Evolutionary conservation across 2,329 filamentous ascomycete species (phyloP).

Genomic region (Rachicladosporium sp.): DNA sequence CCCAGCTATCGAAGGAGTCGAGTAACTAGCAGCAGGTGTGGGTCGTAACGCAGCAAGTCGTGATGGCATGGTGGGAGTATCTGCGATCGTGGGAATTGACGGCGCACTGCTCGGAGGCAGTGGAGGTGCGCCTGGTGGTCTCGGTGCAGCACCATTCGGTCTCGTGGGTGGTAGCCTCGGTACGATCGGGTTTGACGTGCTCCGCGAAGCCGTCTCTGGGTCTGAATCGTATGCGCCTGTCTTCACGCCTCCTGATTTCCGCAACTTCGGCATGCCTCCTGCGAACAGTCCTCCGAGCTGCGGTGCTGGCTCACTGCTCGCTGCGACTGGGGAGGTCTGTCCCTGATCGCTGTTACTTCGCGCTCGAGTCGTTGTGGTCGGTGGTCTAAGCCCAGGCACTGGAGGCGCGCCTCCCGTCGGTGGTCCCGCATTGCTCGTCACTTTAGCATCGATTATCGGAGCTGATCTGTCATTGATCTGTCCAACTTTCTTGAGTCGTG

Average conservation of each 20-base stretch:
- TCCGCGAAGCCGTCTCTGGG: constrained; percentile 46
- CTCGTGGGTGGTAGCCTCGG: constrained; percentile 37
- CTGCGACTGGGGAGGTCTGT: constrained; percentile 31
- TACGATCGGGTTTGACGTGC: constrained; percentile 31
- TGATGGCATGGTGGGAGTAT: too few relatives aligned
- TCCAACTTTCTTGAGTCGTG: constrained; percentile 61
- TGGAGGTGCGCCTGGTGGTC: constrained; percentile 34
- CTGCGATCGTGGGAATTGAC: constrained; percentile 32
- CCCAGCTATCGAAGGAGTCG: constrained; percentile 14
- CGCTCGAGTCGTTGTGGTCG: constrained; percentile 49
- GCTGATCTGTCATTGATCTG: constrained; percentile 88
- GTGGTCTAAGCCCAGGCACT: constrained; percentile 65
- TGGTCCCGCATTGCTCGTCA: constrained; percentile 39
- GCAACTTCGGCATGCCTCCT: constrained; percentile 88
- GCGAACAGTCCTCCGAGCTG: constrained; percentile 83
- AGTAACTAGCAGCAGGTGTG: too few relatives aligned
- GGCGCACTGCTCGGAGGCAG: constrained; percentile 29
- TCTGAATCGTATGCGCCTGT: constrained; percentile 58
- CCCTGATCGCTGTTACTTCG: constrained; percentile 75
- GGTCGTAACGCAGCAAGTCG: too few relatives aligned
- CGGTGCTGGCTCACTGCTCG: constrained; percentile 47
- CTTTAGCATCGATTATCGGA: constrained; percentile 51
- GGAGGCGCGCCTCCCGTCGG: constrained; percentile 67
- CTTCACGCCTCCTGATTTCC: constrained; percentile 62
- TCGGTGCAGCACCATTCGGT: constrained; percentile 27